phyloP scores from a whole-genome alignment of 495 filamentous ascomycete species.

The Monascus purpureus region DNA sequence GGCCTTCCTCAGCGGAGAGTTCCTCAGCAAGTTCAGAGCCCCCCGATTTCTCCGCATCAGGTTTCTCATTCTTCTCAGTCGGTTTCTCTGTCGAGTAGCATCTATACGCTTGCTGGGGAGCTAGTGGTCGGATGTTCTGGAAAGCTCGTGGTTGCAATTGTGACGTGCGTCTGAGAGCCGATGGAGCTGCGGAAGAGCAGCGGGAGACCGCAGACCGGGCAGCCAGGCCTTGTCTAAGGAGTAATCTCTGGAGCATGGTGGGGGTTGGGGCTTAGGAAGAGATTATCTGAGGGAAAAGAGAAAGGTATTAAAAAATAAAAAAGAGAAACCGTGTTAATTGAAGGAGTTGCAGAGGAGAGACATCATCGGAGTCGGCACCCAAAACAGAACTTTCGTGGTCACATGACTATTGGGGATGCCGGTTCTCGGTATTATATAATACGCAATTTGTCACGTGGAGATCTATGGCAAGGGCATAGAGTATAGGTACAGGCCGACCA shows the following conservation, averaged over 20 bases:
- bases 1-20: conserved; percentile 35
- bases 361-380: conserved; percentile 8
- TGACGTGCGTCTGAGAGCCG: conserved; percentile 24
- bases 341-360: conserved; percentile 5
- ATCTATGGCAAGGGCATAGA: too few relatives aligned
- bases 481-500: too few relatives aligned
- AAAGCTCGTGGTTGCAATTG: conserved; percentile 23
- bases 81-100: conserved; percentile 32
- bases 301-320: conserved; percentile 3
- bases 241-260: conserved; percentile 31
- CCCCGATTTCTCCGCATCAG: conserved; percentile 16
- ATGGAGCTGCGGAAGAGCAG: conserved; percentile 19
- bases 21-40: conserved; percentile 19
- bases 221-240: conserved; percentile 31
- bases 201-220: conserved; percentile 23
- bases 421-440: too few relatives aligned
- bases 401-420: too few relatives aligned
- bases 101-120: conserved; percentile 15
- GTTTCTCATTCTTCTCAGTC: conserved; percentile 13
- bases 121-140: conserved; percentile 14
- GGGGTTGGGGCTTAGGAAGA: conserved; percentile 3
- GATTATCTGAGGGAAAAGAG: too few relatives aligned
- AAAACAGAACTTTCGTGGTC: conserved; percentile 14
- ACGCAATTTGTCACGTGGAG: too few relatives aligned
- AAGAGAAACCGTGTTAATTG: conserved; percentile 4